These are phyloP conservation scores for Cylindrotheca closterium DNA, from an alignment of 108 stramenopile species.

Conservation along the genomic window DNA sequence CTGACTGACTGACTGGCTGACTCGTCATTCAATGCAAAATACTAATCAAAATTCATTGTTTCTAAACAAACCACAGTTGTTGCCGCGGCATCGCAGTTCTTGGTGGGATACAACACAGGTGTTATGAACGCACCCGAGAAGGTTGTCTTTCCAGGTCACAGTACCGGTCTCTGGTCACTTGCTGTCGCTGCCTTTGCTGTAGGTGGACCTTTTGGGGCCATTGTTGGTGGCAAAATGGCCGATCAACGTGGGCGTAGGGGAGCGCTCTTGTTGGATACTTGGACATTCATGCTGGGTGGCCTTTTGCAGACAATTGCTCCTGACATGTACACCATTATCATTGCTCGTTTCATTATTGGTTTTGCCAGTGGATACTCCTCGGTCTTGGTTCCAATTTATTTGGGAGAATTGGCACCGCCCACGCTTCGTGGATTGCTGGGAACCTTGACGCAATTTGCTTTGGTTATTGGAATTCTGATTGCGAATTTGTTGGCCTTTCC, in stretches of 20 bases:
- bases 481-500: slow-evolving; percentile 81
- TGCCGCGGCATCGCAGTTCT: slow-evolving; percentile 66
- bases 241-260: slow-evolving; percentile 75
- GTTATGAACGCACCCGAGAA: slow-evolving; percentile 87
- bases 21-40: no score
- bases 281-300: slow-evolving; percentile 83
- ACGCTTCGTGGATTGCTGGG: slow-evolving; percentile 94
- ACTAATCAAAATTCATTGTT: no score
- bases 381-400: slow-evolving; percentile 94
- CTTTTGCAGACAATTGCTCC: slow-evolving; percentile 66
- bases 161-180: slow-evolving; percentile 70
- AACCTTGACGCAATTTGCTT: slow-evolving; percentile 94
- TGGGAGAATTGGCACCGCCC: slow-evolving; percentile 93
- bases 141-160: slow-evolving; percentile 83
- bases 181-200: slow-evolving; percentile 82
- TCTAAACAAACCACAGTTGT: no score
- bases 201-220: slow-evolving; percentile 82
- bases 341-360: slow-evolving; percentile 88
- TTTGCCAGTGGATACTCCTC: slow-evolving; percentile 87
- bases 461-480: slow-evolving; percentile 92
- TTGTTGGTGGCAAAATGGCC: slow-evolving; percentile 63
- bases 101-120: slow-evolving; percentile 80
- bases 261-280: slow-evolving; percentile 69
- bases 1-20: no score
- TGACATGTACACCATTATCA: slow-evolving; percentile 71